These are phyloP conservation scores for Starmera caribaea DNA, from an alignment of 805 yeast species.

Conservation along the genomic window DNA sequence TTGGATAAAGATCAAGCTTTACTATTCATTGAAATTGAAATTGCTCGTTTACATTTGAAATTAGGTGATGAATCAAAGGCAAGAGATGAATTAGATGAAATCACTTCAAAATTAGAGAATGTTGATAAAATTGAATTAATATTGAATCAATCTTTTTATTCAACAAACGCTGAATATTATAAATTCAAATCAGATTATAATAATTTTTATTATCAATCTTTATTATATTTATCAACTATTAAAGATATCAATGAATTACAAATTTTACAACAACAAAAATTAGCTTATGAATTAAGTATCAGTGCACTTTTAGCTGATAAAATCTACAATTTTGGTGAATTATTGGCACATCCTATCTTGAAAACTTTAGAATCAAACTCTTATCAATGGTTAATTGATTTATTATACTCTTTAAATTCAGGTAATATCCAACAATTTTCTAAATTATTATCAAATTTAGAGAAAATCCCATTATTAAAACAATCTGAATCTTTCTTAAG, in stretches of 20 bases:
- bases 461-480: conserved; percentile 45
- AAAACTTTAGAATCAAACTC: conserved; percentile 34
- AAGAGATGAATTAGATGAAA: conserved; percentile 54
- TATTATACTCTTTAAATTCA: conserved; percentile 61
- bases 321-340: conserved; percentile 93
- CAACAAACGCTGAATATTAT: conserved; percentile 67
- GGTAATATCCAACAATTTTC: conserved; percentile 71
- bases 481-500: conserved; percentile 57
- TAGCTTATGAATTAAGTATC: conserved; percentile 70
- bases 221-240: conserved; percentile 75
- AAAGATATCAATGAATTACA: conserved; percentile 30
- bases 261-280: conserved; percentile 29
- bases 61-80: conserved; percentile 49
- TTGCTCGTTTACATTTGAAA: conserved; percentile 59
- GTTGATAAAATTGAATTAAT: conserved; percentile 47
- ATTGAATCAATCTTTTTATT: conserved; percentile 76
- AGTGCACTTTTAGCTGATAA: conserved; percentile 87
- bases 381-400: conserved; percentile 61
- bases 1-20: conserved; percentile 43
- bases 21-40: conserved; percentile 55
- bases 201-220: conserved; percentile 67
- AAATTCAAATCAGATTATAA: conserved; percentile 73
- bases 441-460: conserved; percentile 30
- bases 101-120: conserved; percentile 47
- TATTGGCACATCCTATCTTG: conserved; percentile 81